Percentiles rank a stretch among this genome's conserved stretches.
phyloP scores from a whole-genome alignment of 306 rosid genomes.

The Cyclanthera cordifolia region DNA sequence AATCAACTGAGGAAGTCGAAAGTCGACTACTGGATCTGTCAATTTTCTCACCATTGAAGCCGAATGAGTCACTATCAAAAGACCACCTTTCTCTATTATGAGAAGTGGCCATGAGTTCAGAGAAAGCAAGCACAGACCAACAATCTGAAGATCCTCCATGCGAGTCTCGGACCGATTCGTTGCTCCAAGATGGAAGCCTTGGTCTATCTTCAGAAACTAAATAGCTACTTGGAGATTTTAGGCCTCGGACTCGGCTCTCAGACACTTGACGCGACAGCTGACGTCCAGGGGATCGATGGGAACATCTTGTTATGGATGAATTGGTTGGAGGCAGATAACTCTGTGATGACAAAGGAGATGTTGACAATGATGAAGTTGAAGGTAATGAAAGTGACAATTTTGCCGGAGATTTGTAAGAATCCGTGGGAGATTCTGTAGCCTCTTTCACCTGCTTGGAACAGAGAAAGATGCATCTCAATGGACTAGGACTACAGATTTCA shows the following conservation, averaged over 20 bases:
- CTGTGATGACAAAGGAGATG: conserved; percentile 33
- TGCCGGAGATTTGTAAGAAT: conserved; percentile 35
- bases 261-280: conserved; percentile 65
- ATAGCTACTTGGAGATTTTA: conserved; percentile 66
- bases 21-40: conserved; percentile 69
- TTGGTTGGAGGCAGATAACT: conserved; percentile 33
- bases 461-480: not conserved
- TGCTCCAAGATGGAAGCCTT: conserved; percentile 65
- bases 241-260: conserved; percentile 54
- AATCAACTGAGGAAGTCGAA: conserved; percentile 47
- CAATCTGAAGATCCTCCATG: conserved; percentile 82
- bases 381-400: conserved; percentile 49
- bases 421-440: conserved; percentile 39
- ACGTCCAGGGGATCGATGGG: conserved; percentile 64
- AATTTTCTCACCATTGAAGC: conserved; percentile 51
- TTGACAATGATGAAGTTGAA: conserved; percentile 41
- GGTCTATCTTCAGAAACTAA: conserved; percentile 72
- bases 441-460: conserved; percentile 36
- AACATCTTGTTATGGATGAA: conserved; percentile 55
- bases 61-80: conserved; percentile 64
- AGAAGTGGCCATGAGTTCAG: conserved; percentile 84
- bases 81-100: conserved; percentile 86
- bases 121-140: conserved; percentile 89
- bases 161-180: conserved; percentile 60
- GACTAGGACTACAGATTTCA: not conserved